Base-by-base conservation (phyloP, 2,329 filamentous ascomycete genomes). In the Arthrinium phaeospermum region DNA sequence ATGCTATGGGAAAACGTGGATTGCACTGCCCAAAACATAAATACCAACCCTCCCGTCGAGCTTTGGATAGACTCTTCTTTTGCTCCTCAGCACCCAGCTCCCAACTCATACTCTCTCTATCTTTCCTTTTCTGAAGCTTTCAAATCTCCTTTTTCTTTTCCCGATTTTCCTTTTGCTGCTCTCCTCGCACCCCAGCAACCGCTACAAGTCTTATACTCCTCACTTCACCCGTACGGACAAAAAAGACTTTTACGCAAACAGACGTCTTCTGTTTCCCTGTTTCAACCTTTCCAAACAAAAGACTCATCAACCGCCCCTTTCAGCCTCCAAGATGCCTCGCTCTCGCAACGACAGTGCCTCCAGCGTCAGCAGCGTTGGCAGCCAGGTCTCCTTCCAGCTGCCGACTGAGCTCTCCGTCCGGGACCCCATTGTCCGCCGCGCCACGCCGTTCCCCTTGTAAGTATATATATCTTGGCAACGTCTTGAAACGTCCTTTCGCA, bases 81-180 rank as follows among this genome's bases (percentile, higher is more conserved):
- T 64, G 57, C 57, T 64, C 30, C 34, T 41, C 57, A 64, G 57
- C 57, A 41, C 57, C 57, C 57, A 64, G 57, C 57, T 64, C 57
- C 57, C 57, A 64, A 41, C 57, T 41, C 57, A 37, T 64, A 41
- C 34, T 64, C 34, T 64, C 57, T 64, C 57, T 64, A 41, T 34
- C 57, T 64, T 34, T 64, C 57, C 57, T 64, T 64, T 64, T 64
- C 57, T 64, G 34, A 64, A 64, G 57, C 57, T 41, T 64, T 34
- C 30, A 3, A n/a, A 6, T 51, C n/a, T 41, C 34, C 57, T 41
- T 41, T 61, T 64, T 64, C 19, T 41, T 41, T 41, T 13, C 22
- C 22, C 1, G 7, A 13, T 64, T 4, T 41, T 41, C 10, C 27
- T 51, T 51, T 51, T 14, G 49, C 49, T 27, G 49, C 12, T 12